Evolutionary conservation across 2,329 filamentous ascomycete species (phyloP).

Genomic region (Fusarium illudens): DNA sequence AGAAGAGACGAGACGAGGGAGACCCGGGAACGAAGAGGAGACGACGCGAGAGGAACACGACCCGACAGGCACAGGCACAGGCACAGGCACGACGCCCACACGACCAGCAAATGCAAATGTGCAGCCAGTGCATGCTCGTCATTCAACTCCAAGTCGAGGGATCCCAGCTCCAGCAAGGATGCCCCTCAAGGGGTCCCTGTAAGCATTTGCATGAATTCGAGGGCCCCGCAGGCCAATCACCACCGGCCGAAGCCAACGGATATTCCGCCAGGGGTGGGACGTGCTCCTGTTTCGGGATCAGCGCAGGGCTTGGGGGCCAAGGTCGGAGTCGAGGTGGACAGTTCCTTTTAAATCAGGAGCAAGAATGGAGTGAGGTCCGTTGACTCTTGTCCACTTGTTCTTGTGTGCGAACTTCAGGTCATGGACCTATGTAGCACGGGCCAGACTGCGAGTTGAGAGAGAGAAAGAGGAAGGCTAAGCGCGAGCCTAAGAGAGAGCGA

Average conservation of each 20-base stretch:
- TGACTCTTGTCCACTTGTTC: slow-evolving; percentile 10
- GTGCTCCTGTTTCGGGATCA: slow-evolving; percentile 42
- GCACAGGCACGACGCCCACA: too few species aligned
- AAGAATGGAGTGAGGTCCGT: slow-evolving; percentile 17
- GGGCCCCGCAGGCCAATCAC: slow-evolving; percentile 31
- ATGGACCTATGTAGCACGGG: slow-evolving; percentile 15
- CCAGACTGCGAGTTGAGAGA: neutral
- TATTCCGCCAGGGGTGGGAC: slow-evolving; percentile 22
- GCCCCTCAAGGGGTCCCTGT: slow-evolving; percentile 20
- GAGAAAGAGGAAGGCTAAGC: neutral
- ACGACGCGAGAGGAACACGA: slow-evolving; percentile 21
- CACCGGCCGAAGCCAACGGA: slow-evolving; percentile 12
- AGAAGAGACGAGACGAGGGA: slow-evolving; percentile 26
- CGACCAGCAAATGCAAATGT: too few species aligned
- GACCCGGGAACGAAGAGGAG: slow-evolving; percentile 21
- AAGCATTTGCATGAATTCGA: slow-evolving; percentile 40
- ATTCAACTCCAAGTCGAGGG: slow-evolving; percentile 31
- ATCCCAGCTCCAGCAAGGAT: slow-evolving; percentile 20
- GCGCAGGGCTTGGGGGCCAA: slow-evolving; percentile 16
- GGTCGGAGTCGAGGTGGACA: neutral
- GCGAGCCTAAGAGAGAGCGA: neutral
- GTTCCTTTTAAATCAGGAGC: slow-evolving; percentile 13
- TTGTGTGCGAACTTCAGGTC: slow-evolving; percentile 14
- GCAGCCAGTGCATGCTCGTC: slow-evolving; percentile 16
- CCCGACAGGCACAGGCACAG: too few species aligned